These are phyloP conservation scores for Dimargaris verticillata DNA, from an alignment of 192 early-diverging fungal species.

Conservation along the genomic window DNA sequence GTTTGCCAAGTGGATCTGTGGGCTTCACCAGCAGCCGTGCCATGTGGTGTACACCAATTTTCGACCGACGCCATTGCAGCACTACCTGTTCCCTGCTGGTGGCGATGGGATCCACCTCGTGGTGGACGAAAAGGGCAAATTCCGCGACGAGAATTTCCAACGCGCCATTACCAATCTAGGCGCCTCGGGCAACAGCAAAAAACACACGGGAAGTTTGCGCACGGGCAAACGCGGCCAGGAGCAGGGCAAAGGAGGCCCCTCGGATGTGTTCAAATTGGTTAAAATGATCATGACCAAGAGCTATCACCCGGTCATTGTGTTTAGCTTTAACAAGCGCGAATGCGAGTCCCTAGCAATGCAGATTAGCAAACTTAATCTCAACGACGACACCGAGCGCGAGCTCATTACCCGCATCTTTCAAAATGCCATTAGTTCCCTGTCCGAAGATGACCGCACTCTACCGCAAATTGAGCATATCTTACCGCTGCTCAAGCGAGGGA, in stretches of 20 bases:
- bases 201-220: constrained; percentile 26
- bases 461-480: constrained; percentile 89
- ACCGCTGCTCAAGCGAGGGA: constrained; percentile 78
- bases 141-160: constrained; percentile 94
- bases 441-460: constrained; percentile 76
- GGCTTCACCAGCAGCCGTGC: constrained; percentile 89
- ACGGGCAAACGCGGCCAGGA: constrained; percentile 31
- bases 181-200: constrained; percentile 40
- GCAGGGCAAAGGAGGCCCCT: constrained; percentile 31
- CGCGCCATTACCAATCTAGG: constrained; percentile 60
- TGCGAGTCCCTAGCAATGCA: constrained; percentile 83
- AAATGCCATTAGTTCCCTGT: constrained; percentile 70
- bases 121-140: constrained; percentile 88
- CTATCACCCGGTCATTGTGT: constrained; percentile 97
- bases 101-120: constrained; percentile 89
- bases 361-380: constrained; percentile 87
- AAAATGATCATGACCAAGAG: constrained; percentile 89
- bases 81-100: constrained; percentile 84
- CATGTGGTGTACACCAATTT: constrained; percentile 97
- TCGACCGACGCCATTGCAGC: constrained; percentile 91
- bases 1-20: constrained; percentile 97
- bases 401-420: constrained; percentile 70
- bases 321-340: constrained; percentile 86
- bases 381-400: constrained; percentile 61
- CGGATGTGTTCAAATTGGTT: constrained; percentile 87